Conservation (phyloP, 2,329 filamentous ascomycete genomes). For the Beauveria asiatica region DNA sequence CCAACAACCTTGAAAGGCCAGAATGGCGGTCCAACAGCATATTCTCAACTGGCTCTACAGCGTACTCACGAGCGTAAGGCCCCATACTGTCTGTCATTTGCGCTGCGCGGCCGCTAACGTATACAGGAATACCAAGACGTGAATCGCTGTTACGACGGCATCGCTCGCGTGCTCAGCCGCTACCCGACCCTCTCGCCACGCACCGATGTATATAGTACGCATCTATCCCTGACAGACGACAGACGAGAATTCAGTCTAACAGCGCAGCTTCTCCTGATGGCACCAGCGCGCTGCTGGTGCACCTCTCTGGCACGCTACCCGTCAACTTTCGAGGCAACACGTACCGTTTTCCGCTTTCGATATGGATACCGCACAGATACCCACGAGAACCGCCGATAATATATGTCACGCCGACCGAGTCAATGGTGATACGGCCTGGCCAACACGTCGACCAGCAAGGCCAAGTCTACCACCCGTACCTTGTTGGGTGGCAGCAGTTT, state of each 20-base stretch:
- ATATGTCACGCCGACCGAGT: slow-evolving; percentile 81
- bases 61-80: slow-evolving; percentile 65
- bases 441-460: slow-evolving; percentile 94
- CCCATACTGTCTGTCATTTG: not conserved
- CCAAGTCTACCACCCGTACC: slow-evolving; percentile 88
- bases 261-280: slow-evolving; percentile 77
- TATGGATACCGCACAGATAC: slow-evolving; percentile 92
- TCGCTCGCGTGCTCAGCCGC: slow-evolving; percentile 70
- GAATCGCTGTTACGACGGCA: slow-evolving; percentile 85
- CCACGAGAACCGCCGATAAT: slow-evolving; percentile 76
- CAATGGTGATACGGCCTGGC: slow-evolving; percentile 82
- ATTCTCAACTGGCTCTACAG: slow-evolving; percentile 94
- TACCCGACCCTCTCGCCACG: slow-evolving; percentile 74
- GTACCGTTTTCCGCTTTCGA: slow-evolving; percentile 82
- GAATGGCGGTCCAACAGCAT: slow-evolving; percentile 73
- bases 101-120: slow-evolving; percentile 7
- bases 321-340: slow-evolving; percentile 80
- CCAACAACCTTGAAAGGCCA: slow-evolving; percentile 14
- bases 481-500: slow-evolving; percentile 80
- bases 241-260: slow-evolving; percentile 16
- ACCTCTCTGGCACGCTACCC: slow-evolving; percentile 81
- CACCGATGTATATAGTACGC: slow-evolving; percentile 90
- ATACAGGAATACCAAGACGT: slow-evolving; percentile 84
- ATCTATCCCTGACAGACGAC: too few relatives aligned
- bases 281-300: slow-evolving; percentile 74